A percentile compares a stretch with the other conserved stretches of the same genome.
phyloP scores from a whole-genome alignment of 306 rosid genomes.

The Quercus gilva region DNA sequence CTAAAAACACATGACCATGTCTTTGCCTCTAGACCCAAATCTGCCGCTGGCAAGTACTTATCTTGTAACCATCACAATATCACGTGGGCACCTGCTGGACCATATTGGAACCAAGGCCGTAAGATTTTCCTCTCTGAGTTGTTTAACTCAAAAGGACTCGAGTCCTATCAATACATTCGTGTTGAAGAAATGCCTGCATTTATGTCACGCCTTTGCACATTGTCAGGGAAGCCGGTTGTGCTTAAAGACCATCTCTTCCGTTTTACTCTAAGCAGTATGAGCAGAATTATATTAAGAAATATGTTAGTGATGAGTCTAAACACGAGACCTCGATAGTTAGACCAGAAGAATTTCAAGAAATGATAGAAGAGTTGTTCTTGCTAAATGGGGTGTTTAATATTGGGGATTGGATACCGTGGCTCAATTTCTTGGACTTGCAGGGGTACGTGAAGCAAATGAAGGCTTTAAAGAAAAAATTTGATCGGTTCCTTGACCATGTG shows the following conservation, averaged over 20 bases:
- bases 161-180: too few relatives aligned
- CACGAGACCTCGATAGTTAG: background rate
- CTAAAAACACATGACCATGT: constrained; percentile 30
- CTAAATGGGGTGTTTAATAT: constrained; percentile 44
- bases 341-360: constrained; percentile 27
- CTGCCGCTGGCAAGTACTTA: constrained; percentile 36
- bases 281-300: constrained; percentile 19
- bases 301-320: constrained; percentile 15
- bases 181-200: too few relatives aligned
- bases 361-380: constrained; percentile 40
- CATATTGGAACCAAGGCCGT: background rate
- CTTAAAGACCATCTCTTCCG: too few relatives aligned
- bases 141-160: too few relatives aligned
- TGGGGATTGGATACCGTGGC: constrained; percentile 43
- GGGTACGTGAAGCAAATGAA: too few relatives aligned
- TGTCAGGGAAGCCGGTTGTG: too few relatives aligned
- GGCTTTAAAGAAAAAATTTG: too few relatives aligned
- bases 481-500: too few relatives aligned
- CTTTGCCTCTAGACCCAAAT: constrained; percentile 39
- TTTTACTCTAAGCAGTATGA: too few relatives aligned
- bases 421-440: too few relatives aligned
- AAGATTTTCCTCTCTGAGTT: too few relatives aligned
- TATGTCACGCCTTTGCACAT: too few relatives aligned
- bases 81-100: constrained; percentile 41
- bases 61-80: constrained; percentile 29